These are phyloP conservation scores for Nicotiana obtusifolia DNA, from an alignment of 257 asterid species.

Conservation along the genomic window DNA sequence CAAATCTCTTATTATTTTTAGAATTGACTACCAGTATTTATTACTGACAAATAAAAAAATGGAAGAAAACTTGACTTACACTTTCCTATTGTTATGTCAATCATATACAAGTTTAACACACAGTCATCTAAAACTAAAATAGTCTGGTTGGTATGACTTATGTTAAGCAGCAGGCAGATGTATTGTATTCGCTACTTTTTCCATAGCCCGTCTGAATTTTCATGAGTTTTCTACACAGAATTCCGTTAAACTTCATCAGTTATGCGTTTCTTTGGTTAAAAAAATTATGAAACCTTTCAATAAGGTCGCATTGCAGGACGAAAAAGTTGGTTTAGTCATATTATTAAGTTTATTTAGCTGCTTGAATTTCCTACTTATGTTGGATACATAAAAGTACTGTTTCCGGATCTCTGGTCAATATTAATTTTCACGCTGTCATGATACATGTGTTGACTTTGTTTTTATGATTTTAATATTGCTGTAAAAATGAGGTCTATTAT, in stretches of 20 bases:
- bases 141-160: background rate
- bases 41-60: no score
- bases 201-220: background rate
- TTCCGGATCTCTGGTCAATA: background rate
- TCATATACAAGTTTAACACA: background rate
- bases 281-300: background rate
- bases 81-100: background rate
- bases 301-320: background rate
- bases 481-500: no score
- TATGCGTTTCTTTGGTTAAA: background rate
- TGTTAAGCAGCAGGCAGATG: background rate
- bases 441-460: background rate
- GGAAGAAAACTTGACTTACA: background rate
- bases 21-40: background rate
- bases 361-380: background rate
- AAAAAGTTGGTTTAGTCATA: background rate
- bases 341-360: background rate
- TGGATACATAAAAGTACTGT: background rate
- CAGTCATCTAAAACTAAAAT: background rate
- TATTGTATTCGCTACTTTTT: background rate
- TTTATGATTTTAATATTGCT: background rate
- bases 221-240: background rate
- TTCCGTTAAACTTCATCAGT: background rate
- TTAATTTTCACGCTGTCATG: background rate
- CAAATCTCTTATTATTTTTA: background rate